Base-by-base conservation (phyloP, 2,329 filamentous ascomycete species). In the Ophiocordyceps robertsii region DNA sequence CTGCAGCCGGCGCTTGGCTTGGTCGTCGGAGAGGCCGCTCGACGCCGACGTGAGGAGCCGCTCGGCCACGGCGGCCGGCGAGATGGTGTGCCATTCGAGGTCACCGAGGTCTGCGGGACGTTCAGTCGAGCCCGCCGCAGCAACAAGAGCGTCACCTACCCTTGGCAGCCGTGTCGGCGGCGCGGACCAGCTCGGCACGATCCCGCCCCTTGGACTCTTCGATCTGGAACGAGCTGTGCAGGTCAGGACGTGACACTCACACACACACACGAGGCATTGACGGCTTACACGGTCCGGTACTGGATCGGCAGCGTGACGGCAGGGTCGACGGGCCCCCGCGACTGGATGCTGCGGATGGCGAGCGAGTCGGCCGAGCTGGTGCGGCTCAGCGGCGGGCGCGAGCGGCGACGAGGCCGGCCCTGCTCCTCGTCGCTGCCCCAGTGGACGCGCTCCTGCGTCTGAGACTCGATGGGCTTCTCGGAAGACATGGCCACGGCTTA, bases 81-180 rank as follows among this genome's bases (percentile, higher is more conserved):
- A 57, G 11, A 83, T 61, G 0, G 64, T 75, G 56, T 87, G 82
- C 78, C 82, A 84, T 52, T 84, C 77, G 40, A 85, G 66, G 44
- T 71, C 68, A 40, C 70, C 73, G 42, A 82, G 69, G 47, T 80
- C 75, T 78, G 41, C 3, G 16, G 11, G 24, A 24, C 24, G 24
- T 7, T 24, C 12, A 24, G 11, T 11, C 17, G 14, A 17, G 1
- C 14, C 30, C 16, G 16, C n/a, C n/a, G n/a, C 2, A 37, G 29
- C 24, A n/a, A n/a, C 24, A 24, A 24, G 24, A 24, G 24, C 24
- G 21, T 46, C 29, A n/a, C n/a, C n/a, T 57, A 67, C 67, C 69
- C 52, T 63, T 69, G 3, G 67, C 63, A 4, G 70, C 62, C 19
- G 58, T 63, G 47, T 69, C 67, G 21, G 62, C 57, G 40, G 66